Base-by-base conservation (phyloP, 2,329 filamentous ascomycete species). In the Pestalotiopsis sp. region DNA sequence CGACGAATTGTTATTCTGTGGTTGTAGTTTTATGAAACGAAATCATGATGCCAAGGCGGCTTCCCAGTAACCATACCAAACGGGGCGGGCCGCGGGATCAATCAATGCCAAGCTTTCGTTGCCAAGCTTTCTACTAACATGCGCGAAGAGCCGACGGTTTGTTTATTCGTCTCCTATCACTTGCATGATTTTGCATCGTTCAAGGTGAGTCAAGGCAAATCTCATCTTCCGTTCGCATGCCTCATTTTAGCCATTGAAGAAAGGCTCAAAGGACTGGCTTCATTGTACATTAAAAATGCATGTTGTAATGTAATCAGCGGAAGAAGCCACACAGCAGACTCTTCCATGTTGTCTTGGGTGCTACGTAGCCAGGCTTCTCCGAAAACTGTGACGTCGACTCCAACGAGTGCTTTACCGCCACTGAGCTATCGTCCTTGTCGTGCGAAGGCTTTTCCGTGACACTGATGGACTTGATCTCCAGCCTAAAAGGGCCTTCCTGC, bases 401-500 rank as follows among this genome's bases (percentile, higher is more conserved):
- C 31, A 36, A 36, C 0, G 31, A 36, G 2, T 36, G 31, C 6
- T 36, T 36, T 36, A 9, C 7, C 2, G 31, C n/a, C 45, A 52
- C 7, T 6, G 17, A 11, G 20, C 45, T 52, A 5, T 23, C 4
- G 23, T 52, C 14, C n/a, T 52, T 52, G 25, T 23, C 23, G n/a
- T 23, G 23, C 13, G 57, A 14, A 36, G 25, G 11, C 7, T 40
- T 14, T 11, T 62, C 36, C 2, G 2, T 4, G 45, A 86, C 87
- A 13, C 85, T 83, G 68, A 92, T 87, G 1, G 86, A 88, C 38
- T 78, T 78, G 68, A 92, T 78, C 1, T 83, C 81, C 4, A 92
- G 76, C 3, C 82, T 83, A 72, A 94, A 94, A 3, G 89, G 83
- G 3, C 93, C 93, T 70, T 92, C 83, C 78, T 95, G 92, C 0